phyloP scores from a whole-genome alignment of 108 stramenopile genomes.

The Fragilaria crotonensis region DNA sequence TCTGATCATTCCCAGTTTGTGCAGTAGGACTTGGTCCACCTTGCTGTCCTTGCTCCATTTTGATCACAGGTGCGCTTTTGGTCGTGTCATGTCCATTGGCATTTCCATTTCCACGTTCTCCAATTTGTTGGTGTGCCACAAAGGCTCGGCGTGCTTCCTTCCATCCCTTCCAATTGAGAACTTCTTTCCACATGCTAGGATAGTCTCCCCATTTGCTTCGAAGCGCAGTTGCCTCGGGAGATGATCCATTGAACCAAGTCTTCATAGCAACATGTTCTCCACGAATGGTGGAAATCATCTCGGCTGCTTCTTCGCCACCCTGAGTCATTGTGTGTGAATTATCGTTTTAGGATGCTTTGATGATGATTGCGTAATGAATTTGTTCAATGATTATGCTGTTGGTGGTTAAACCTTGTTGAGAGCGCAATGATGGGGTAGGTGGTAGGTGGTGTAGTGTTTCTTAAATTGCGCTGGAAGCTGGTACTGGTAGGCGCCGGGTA shows the following conservation, averaged over 20 bases:
- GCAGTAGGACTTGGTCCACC: too few relatives aligned
- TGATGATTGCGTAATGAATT: too few relatives aligned
- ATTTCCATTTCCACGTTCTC: too few relatives aligned
- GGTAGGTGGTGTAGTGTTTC: too few relatives aligned
- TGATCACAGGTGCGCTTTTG: neutral
- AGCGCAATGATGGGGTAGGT: too few relatives aligned
- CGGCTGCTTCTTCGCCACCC: slow-evolving; percentile 67
- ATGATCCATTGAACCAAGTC: slow-evolving; percentile 55
- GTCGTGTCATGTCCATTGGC: neutral
- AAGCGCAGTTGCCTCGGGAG: slow-evolving; percentile 19
- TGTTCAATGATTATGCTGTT: too few relatives aligned
- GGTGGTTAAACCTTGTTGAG: too few relatives aligned
- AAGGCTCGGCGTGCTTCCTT: slow-evolving; percentile 63
- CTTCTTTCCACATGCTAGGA: slow-evolving; percentile 78
- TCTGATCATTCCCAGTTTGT: too few relatives aligned
- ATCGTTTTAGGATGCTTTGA: too few relatives aligned
- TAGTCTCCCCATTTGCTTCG: slow-evolving; percentile 56
- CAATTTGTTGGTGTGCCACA: slow-evolving; percentile 25
- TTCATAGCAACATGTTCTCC: slow-evolving; percentile 78
- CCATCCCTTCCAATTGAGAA: slow-evolving; percentile 82
- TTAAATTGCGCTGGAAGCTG: too few relatives aligned
- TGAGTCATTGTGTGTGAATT: slow-evolving; percentile 20
- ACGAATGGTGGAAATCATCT: slow-evolving; percentile 72
- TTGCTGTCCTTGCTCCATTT: neutral
- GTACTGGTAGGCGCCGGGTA: too few relatives aligned